Base-by-base conservation (phyloP, 441 rosid species). In the Erysimum cheiri region DNA sequence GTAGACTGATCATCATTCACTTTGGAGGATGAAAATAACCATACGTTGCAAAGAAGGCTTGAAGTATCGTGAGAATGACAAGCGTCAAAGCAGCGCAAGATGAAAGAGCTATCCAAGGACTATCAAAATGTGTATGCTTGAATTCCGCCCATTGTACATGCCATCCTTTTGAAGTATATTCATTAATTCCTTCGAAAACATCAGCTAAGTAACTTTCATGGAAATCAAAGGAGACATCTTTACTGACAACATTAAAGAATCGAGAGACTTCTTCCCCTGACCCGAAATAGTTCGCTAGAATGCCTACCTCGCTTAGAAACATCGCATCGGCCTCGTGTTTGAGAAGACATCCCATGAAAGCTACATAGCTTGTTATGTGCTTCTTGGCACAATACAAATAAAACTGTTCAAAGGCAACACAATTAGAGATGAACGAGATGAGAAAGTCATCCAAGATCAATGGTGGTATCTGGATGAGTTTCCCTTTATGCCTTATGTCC, bases 321-420 rank as follows among this genome's bases (percentile, higher is more conserved):
- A 60, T 85, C 4, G 26, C 12, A 46, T 46, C 52, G 0, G 52
- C 52, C 52, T 46, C 52, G 28, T 19, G 19, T 46, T 19, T 17
- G 6, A 46, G 26, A 46, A 46, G 52, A 19, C 52, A 46, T 58
- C 84, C 91, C 61, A 88, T 47, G 33, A 86, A 36, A 5, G 80
- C 79, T 4, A 85, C 84, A 29, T 88, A 88, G 35, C 85, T 65
- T 0, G 91, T 88, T 61, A 86, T 67, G 64, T 85, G 79, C 56
- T 66, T 82, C 56, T 66, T 82, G 8, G 77, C 52, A 57, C 65
- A 64, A 63, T 83, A 52, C 5, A 8, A 48, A 28, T 86, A 78
- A 70, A 85, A 83, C 52, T 88, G 94, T 75, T 86, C 91, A 56
- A 73, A 85, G 0, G 88, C 85, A 48, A 86, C 87, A 17, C 83